Base-by-base conservation (phyloP, 2,329 filamentous ascomycete genomes). In the Microascus cirrosus region DNA sequence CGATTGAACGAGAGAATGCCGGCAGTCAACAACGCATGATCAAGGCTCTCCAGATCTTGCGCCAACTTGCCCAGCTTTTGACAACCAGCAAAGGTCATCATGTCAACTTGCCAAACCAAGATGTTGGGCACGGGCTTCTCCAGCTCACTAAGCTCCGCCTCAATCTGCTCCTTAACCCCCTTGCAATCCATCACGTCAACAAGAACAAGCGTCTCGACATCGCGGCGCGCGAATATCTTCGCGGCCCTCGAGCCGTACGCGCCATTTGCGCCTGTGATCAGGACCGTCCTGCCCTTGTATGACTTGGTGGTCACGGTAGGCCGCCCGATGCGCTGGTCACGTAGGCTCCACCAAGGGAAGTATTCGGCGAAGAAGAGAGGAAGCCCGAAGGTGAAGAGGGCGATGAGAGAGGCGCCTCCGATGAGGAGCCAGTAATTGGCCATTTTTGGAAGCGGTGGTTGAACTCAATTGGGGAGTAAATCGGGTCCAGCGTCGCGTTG, bases 11-110 rank as follows among this genome's bases (percentile, higher is more conserved):
- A 61, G 2, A 72, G 62, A n/a, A 72, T 71, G 0, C 70, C 70
- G 10, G 70, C 70, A 0, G 70, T 70, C 65, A 71, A 62, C 60
- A 72, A 60, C 18, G 67, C 70, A 60, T 72, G 70, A 34, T 72
- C 70, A 2, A 72, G 62, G 32, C 62, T 58, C 59, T 67, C 59
- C 25, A 72, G 22, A 18, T 63, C 60, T 5, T 59, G 60, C 1
- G 67, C 68, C 59, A 65, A 66, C 25, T 58, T 63, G 5, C 65
- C 68, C 3, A 72, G 57, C 13, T 67, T 64, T 36, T 67, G 66
- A 42, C 70, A 71, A 6, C 68, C 70, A 1, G 63, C 62, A 59
- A 69, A 72, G 4, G 65, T 63, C 70, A 72, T 71, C 57, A 72
- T 63, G 58, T 72, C 69, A 57, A 68, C 65, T 35, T 70, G 63